Evolutionary conservation across 78 protist species (phyloP).

Genomic region (Planoprotostelium fungivorum): DNA sequence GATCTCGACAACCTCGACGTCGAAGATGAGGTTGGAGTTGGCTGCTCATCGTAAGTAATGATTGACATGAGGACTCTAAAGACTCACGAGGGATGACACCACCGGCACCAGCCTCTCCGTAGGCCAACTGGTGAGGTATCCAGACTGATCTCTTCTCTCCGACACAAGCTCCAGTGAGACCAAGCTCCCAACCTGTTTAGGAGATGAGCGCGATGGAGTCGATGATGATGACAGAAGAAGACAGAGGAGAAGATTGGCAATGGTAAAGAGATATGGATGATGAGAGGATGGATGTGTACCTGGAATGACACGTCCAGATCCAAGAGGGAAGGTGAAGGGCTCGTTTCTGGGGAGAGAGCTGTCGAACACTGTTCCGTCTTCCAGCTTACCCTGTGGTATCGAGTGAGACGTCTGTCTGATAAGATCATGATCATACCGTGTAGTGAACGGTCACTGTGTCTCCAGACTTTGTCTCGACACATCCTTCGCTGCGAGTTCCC

Average conservation of each 20-base stretch:
- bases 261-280: neutral
- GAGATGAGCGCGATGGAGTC: too few species aligned
- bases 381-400: slow-evolving; percentile 17
- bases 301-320: slow-evolving; percentile 29
- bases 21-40: slow-evolving; percentile 27
- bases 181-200: slow-evolving; percentile 22
- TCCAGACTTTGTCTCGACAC: neutral
- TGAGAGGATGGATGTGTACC: neutral
- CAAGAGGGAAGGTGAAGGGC: slow-evolving; percentile 32
- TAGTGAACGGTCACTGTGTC: neutral
- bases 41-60: slow-evolving; percentile 29
- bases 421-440: neutral
- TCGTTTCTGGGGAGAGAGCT: slow-evolving; percentile 10
- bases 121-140: slow-evolving; percentile 49
- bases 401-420: too few species aligned
- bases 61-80: neutral
- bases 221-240: too few species aligned
- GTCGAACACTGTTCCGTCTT: slow-evolving; percentile 51
- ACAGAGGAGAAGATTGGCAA: too few species aligned
- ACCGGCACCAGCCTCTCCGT: slow-evolving; percentile 47
- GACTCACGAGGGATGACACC: slow-evolving; percentile 1
- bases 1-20: slow-evolving; percentile 10
- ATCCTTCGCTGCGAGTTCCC: neutral
- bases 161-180: slow-evolving; percentile 25
- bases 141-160: slow-evolving; percentile 29